These are phyloP conservation scores for Somion occarium DNA, from an alignment of 1,284 basidiomycete genomes.

Conservation along the genomic window DNA sequence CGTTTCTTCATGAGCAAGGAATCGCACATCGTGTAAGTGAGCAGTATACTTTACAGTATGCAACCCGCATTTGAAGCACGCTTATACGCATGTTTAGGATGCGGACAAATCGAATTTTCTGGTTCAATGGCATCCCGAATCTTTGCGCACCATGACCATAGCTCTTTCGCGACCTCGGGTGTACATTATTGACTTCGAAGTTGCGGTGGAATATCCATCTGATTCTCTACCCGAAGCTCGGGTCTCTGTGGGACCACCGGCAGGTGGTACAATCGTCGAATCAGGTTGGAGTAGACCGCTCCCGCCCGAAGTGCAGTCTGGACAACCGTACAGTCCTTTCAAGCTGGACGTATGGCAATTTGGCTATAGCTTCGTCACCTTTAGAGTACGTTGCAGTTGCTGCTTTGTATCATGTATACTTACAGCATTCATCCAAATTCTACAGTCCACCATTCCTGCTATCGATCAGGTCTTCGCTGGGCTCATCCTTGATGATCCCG, in stretches of 20 bases:
- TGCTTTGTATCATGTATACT: too few species aligned
- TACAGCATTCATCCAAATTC: too few species aligned
- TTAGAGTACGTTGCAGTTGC: too few species aligned
- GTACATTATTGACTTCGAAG: constrained; percentile 27
- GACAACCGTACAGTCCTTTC: neutral
- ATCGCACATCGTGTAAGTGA: neutral
- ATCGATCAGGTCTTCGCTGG: neutral
- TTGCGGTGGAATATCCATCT: constrained; percentile 19
- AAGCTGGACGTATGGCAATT: neutral
- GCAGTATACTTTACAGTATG: neutral
- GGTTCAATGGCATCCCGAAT: constrained; percentile 25
- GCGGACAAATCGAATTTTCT: constrained; percentile 25
- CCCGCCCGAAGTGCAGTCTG: neutral
- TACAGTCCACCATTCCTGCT: neutral
- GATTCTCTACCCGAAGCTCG: neutral
- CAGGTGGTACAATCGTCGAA: neutral
- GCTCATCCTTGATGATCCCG: neutral
- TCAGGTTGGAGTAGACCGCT: neutral
- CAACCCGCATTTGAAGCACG: neutral
- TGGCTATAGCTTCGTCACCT: neutral
- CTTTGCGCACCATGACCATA: constrained; percentile 14
- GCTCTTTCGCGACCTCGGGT: constrained; percentile 20
- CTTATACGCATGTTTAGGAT: constrained; percentile 19
- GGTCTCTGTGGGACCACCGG: neutral
- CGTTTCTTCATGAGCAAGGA: neutral